Evolutionary conservation across 371 early-diverging fungal genomes (phyloP), one percentile per base, ranked within the genome.

Genomic region (Circinella minor): DNA sequence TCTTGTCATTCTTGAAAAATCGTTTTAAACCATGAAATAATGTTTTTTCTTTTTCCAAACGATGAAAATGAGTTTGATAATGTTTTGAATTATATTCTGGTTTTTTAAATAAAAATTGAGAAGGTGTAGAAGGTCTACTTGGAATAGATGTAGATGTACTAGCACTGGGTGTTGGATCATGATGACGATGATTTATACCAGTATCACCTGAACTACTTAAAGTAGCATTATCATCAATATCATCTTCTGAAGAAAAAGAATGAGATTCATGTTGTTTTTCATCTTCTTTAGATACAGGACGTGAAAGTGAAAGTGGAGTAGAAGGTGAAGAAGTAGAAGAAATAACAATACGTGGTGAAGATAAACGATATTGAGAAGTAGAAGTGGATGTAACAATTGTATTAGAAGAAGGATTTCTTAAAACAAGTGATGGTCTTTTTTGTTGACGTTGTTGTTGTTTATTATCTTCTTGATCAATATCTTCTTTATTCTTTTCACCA

Each of bases 1-100:
- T 10, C 11, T 18, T 34, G 57, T n/a, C n/a, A 34, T n/a, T n/a
- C 66, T 71, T 71, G 70, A 80, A 75, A 61, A 81, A 79, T 10
- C 75, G 78, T 66, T 78, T 84, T 37, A 80, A 71, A 36, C 80
- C 81, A 46, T 76, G 76, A 27, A 84, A 71, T n/a, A 81, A 69
- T 18, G 77, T 78, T 11, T 79, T 77, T 38, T 74, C 69, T 38
- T 69, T 71, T 13, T 71, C 55, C 15, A 67, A 38, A 66, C 68
- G 76, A 55, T 77, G 77, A 55, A 69, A 77, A 63, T 77, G 77
- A 3, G 77, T 74, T 38, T 74, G 74, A n/a, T 71, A 66, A 55
- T 74, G 74, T 61, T 70, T 62, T 34, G 57, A 65, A 61, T 77
- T 65, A 27, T 77, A 77, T 36, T 66, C 65, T 3, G 77, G 77